phyloP scores from a whole-genome alignment of 352 stramenopile species.

The Blastocystis sp. region DNA sequence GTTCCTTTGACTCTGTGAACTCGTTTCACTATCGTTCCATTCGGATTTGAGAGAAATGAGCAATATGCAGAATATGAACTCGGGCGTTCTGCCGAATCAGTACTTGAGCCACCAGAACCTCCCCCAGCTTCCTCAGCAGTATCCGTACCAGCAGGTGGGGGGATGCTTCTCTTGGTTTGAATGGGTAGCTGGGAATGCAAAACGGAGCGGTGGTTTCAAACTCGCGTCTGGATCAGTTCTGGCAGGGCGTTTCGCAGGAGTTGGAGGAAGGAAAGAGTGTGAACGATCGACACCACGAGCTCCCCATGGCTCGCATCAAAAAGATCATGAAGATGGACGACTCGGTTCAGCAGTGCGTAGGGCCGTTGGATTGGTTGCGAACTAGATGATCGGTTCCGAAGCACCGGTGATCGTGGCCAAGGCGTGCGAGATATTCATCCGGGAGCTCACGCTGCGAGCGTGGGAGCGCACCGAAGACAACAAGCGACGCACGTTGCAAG shows the following conservation, averaged over 20 bases:
- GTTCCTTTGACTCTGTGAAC: too few relatives aligned
- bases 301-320: slow-evolving; percentile 81
- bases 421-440: slow-evolving; percentile 83
- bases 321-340: slow-evolving; percentile 89
- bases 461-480: slow-evolving; percentile 80
- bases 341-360: slow-evolving; percentile 66
- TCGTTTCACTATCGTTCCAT: too few relatives aligned
- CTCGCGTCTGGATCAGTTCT: slow-evolving; percentile 70
- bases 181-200: neutral
- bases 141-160: neutral
- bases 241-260: slow-evolving; percentile 74
- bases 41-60: too few relatives aligned
- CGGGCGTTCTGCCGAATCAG: neutral
- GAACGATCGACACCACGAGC: slow-evolving; percentile 67
- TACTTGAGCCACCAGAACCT: neutral
- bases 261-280: slow-evolving; percentile 74
- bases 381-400: slow-evolving; percentile 80
- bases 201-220: neutral
- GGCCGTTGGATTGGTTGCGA: neutral
- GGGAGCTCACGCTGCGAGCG: slow-evolving; percentile 74
- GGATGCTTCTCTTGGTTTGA: neutral
- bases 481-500: slow-evolving; percentile 78
- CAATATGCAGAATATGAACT: too few relatives aligned
- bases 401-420: slow-evolving; percentile 81
- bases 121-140: neutral